Base-by-base conservation (phyloP, 768 basidiomycete species). In the Lepiota brunneoincarnata region DNA sequence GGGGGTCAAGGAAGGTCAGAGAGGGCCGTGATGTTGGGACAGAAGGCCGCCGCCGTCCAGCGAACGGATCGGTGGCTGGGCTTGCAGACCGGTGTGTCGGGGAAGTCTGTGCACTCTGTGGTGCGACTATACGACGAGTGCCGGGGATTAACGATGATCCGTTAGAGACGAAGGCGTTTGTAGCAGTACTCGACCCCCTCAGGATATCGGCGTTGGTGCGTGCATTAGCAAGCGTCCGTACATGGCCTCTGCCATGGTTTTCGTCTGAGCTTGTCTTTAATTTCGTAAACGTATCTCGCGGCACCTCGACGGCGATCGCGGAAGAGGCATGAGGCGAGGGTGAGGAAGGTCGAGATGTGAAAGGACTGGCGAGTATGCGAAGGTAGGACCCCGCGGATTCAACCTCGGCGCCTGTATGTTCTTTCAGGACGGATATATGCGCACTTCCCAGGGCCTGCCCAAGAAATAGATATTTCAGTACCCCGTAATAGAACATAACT, bases 291-390 rank as follows among this genome's bases (percentile, higher is more conserved):
- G 2, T 31, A 9, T 31, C 31, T 31, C 31, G 4, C 11, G 31
- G 31, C 4, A 31, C 7, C 31, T 31, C 31, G 7, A 31, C 31
- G 31, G 31, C 31, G 11, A 31, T 31, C 31, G 7, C 39, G 3
- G 43, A 17, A 40, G 36, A 35, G 35, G 40, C 18, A 52, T 34
- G 9, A 17, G 34, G 23, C 9, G 55, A 50, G 4, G 67, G 66
- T 7, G 67, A 66, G 12, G 63, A 61, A 7, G 63, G 63, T 9
- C 63, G 57, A 12, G 67, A 64, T 15, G 61, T 53, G 35, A 66
- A 67, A 2, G 67, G 66, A 54, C 66, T 65, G 6, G 60, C 67
- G 7, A 69, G 62, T 7, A 69, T 64, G 45, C 36, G 45, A 9
- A 12, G 52, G 20, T 5, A 11, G 12, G 9, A 17, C 23, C 41